These are phyloP conservation scores for Schizochytrium sp. DNA, from an alignment of 108 stramenopile genomes.

Conservation along the genomic window DNA sequence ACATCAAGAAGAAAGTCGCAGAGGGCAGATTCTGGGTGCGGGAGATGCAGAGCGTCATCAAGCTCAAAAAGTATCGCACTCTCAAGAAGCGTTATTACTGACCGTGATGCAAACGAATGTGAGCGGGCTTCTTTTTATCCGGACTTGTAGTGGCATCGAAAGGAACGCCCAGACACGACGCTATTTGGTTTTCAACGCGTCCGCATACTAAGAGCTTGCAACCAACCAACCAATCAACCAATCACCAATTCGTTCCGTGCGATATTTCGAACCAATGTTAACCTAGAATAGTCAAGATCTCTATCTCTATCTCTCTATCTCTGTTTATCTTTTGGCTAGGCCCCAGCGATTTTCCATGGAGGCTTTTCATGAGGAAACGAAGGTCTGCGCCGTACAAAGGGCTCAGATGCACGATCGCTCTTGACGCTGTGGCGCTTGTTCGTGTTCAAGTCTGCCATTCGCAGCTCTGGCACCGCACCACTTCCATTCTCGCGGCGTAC, in stretches of 20 bases:
- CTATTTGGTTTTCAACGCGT: too few relatives aligned
- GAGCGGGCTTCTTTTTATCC: not conserved
- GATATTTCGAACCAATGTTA: too few relatives aligned
- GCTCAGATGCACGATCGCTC: not conserved
- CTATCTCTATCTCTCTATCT: too few relatives aligned
- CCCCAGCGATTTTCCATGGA: not conserved
- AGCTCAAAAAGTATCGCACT: constrained; percentile 66
- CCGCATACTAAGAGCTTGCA: too few relatives aligned
- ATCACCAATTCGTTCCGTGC: too few relatives aligned
- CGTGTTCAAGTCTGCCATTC: too few relatives aligned
- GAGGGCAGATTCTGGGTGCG: constrained; percentile 67
- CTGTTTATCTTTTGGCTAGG: too few relatives aligned
- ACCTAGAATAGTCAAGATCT: too few relatives aligned
- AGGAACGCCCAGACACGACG: not conserved
- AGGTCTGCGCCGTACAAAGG: not conserved
- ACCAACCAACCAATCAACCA: too few relatives aligned
- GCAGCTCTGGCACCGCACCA: too few relatives aligned
- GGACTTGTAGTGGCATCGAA: not conserved
- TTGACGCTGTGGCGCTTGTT: not conserved
- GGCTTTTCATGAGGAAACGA: not conserved
- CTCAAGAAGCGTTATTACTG: constrained; percentile 29
- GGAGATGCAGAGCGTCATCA: constrained; percentile 65
- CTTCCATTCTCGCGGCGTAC: too few relatives aligned
- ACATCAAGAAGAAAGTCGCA: constrained; percentile 69
- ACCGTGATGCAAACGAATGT: too few relatives aligned